Base-by-base conservation (phyloP, 371 early-diverging fungal species). In the Smittium culicis region DNA sequence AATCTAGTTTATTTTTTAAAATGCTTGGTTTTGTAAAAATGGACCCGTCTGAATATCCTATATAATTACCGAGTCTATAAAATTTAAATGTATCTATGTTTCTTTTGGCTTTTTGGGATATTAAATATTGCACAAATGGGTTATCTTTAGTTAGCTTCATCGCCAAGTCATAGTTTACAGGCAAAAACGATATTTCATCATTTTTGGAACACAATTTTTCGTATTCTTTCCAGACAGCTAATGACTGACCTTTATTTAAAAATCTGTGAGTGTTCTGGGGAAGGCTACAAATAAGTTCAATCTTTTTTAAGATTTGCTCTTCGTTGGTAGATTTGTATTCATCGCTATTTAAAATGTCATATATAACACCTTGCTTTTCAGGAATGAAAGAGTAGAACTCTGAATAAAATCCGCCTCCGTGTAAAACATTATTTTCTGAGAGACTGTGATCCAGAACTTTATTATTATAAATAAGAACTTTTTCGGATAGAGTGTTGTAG, bases 41-140 rank as follows among this genome's bases (percentile, higher is more conserved):
- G 65, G 99, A 99, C 55, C 99, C 99, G 68, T 84, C 79, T 78
- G 98, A 98, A 79, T 99, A 83, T 84, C 99, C 99, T 65, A 97
- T 90, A 75, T 97, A 82, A 29, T 91, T 89, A 66, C 95, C 96
- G 71, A 96, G 94, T 58, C 90, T 85, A 80, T 98, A 99, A 63
- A 99, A 92, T 29, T 95, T 93, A 72, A 93, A 14, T 25, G 3
- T 25, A 11, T 31, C 34, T n/a, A 16, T 33, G 30, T 5, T 66
- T 64, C 81, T 93, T 90, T 71, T 89, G 85, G 30, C 14, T 25
- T 11, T 25, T 57, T 14, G 27, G 27, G 88, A 83, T 76, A 96
- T 91, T 67, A 95, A 82, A 68, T 93, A 91, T 27, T 87, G 82
- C 84, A 95, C 94, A 81, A 91, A 98, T 65, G 85, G 89, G 79